Conservation (phyloP, 2,329 filamentous ascomycete species). For the Chlorencoelia australis region DNA sequence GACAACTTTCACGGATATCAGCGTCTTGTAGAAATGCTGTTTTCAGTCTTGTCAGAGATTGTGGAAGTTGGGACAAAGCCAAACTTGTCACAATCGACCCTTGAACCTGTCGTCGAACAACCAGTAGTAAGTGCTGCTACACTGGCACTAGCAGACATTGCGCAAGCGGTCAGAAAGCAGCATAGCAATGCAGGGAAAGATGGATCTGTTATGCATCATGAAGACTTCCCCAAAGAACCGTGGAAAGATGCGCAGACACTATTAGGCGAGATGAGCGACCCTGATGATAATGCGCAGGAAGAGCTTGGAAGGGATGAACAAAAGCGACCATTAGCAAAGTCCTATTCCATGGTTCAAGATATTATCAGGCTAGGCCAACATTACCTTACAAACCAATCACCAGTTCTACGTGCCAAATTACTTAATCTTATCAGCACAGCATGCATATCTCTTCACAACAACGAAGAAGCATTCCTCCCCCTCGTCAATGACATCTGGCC, state of each 20-base stretch:
- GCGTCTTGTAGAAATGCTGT: conserved; percentile 73
- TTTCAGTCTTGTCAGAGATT: conserved; percentile 71
- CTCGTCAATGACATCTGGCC: conserved; percentile 89
- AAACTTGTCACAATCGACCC: conserved; percentile 32
- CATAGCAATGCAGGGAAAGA: conserved; percentile 18
- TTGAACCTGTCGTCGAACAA: conserved; percentile 24
- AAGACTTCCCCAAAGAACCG: conserved; percentile 25
- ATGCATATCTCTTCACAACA: conserved; percentile 57
- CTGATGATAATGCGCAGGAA: conserved; percentile 20
- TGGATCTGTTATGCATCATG: conserved; percentile 8
- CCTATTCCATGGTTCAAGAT: conserved; percentile 69
- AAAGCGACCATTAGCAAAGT: conserved; percentile 60
- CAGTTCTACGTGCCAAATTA: conserved; percentile 67
- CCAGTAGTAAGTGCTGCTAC: conserved; percentile 34
- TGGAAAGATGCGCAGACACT: conserved; percentile 29
- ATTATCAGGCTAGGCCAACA: conserved; percentile 81
- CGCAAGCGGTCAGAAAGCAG: conserved; percentile 47
- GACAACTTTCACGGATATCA: conserved; percentile 94
- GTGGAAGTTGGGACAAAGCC: conserved; percentile 70
- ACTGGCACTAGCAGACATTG: conserved; percentile 35
- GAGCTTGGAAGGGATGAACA: conserved; percentile 35
- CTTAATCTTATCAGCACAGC: conserved; percentile 68
- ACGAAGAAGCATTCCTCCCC: conserved; percentile 79
- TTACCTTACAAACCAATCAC: conserved; percentile 78
- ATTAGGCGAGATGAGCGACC: conserved; percentile 18